Percentiles rank a stretch among this genome's conserved stretches.
phyloP scores from a whole-genome alignment of 495 filamentous ascomycete genomes.

The Lasiosphaeria hispida region DNA sequence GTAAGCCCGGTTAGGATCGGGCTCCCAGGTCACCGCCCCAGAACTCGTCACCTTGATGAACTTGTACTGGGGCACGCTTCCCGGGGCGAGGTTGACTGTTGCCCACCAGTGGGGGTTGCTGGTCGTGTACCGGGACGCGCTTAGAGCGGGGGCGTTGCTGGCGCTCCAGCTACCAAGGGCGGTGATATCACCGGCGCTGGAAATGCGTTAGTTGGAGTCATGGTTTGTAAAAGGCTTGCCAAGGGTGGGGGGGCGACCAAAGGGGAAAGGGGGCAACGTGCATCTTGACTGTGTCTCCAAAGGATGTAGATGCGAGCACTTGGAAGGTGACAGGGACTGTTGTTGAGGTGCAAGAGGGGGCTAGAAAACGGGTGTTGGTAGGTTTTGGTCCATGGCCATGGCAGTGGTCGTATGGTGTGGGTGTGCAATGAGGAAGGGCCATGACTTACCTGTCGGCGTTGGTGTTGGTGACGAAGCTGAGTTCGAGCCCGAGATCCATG shows the following conservation, averaged over 20 bases:
- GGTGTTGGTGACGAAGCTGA: slow-evolving; percentile 1
- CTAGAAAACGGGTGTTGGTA: not conserved
- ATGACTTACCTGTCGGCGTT: not conserved
- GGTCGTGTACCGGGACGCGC: slow-evolving; percentile 53
- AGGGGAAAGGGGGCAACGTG: slow-evolving; percentile 13
- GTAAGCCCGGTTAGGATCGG: slow-evolving; percentile 59
- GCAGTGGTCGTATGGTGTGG: too few relatives aligned
- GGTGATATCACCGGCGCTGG: slow-evolving; percentile 48
- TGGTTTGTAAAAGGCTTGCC: not conserved
- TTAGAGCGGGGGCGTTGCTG: slow-evolving; percentile 48
- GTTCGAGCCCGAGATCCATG: not conserved
- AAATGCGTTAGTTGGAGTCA: not conserved
- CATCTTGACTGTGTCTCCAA: slow-evolving; percentile 59
- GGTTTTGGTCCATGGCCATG: too few relatives aligned
- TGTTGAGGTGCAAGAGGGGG: slow-evolving; percentile 36
- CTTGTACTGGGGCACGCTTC: slow-evolving; percentile 61
- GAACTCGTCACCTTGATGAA: slow-evolving; percentile 59
- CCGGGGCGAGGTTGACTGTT: slow-evolving; percentile 49
- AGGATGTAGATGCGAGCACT: slow-evolving; percentile 50
- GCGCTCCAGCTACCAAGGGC: slow-evolving; percentile 59
- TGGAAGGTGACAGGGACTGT: slow-evolving; percentile 59
- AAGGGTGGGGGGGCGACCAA: not conserved
- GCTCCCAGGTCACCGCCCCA: slow-evolving; percentile 61
- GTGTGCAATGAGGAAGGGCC: too few relatives aligned
- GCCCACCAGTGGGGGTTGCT: slow-evolving; percentile 59